These are phyloP conservation scores for Extremus antarcticus DNA, from an alignment of 495 filamentous ascomycete species.

Conservation along the genomic window DNA sequence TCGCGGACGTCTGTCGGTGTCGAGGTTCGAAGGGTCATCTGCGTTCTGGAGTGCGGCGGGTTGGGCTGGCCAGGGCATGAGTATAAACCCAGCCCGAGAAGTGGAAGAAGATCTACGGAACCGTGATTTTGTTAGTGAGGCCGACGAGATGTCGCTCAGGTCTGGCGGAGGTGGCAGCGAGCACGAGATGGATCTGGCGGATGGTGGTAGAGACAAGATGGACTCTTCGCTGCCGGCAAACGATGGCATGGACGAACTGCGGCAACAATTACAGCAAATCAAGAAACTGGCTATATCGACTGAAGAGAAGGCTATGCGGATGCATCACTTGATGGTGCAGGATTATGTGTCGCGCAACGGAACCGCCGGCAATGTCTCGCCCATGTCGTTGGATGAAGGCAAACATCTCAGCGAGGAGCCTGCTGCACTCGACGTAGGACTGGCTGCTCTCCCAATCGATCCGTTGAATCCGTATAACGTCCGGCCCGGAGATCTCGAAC, in stretches of 20 bases:
- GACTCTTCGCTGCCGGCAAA: constrained; percentile 61
- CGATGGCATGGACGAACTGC: constrained; percentile 74
- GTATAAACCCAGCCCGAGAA: background rate
- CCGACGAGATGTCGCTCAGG: background rate
- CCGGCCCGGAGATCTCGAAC: constrained; percentile 56
- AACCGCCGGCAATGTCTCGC: constrained; percentile 11
- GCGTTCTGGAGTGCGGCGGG: background rate
- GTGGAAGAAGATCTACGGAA: background rate
- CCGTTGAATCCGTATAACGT: constrained; percentile 53
- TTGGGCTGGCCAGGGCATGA: background rate
- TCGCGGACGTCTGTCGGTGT: background rate
- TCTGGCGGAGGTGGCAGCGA: background rate
- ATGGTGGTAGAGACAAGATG: constrained; percentile 11
- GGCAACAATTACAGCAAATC: constrained; percentile 68
- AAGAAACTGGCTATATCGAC: constrained; percentile 52
- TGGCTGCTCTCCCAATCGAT: constrained; percentile 13
- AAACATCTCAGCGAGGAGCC: background rate
- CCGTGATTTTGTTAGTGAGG: background rate
- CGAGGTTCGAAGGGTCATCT: background rate
- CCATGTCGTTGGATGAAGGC: background rate
- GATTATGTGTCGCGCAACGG: constrained; percentile 43
- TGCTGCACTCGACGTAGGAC: background rate
- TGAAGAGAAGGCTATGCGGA: constrained; percentile 66
- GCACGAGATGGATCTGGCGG: background rate
- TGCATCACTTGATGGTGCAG: constrained; percentile 76